Evolutionary conservation across 2,329 filamentous ascomycete species (phyloP).

Genomic region (Colletotrichum costaricense): DNA sequence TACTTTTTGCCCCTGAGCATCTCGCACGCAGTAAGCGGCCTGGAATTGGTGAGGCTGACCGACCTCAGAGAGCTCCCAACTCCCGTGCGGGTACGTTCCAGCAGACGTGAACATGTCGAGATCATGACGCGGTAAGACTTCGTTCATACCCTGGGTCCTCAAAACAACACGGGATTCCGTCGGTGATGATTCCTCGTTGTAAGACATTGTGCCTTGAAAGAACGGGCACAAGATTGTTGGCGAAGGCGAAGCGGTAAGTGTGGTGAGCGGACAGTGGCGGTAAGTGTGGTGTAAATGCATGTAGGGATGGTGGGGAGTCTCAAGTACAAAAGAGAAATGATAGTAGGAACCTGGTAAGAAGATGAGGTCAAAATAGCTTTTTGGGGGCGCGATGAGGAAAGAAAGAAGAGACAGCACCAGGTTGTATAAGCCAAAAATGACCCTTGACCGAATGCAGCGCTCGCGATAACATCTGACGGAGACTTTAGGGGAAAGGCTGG

Average conservation of each 20-base stretch:
- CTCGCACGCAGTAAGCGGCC: conserved; percentile 25
- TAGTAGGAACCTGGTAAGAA: background rate
- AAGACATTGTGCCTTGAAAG: conserved; percentile 3
- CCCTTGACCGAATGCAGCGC: background rate
- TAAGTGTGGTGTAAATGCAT: background rate
- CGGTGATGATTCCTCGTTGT: conserved; percentile 2
- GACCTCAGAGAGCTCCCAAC: conserved; percentile 26
- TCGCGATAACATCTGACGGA: background rate
- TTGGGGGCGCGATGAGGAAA: background rate
- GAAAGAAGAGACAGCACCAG: background rate
- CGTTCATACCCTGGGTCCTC: conserved; percentile 25
- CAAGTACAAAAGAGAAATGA: background rate
- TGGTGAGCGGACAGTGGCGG: no score
- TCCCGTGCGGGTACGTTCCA: conserved; percentile 9
- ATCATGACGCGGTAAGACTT: conserved; percentile 27
- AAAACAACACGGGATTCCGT: conserved; percentile 1
- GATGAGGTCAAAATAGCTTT: background rate
- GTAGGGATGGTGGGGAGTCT: background rate
- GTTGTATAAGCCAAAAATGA: background rate
- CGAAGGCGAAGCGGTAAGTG: background rate
- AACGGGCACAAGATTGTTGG: background rate
- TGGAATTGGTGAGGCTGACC: conserved; percentile 26
- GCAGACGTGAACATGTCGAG: conserved; percentile 13
- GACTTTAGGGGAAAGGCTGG: background rate
- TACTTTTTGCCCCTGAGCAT: conserved; percentile 23